Evolutionary conservation across 1,284 basidiomycete species (phyloP).

Genomic region (Somion occarium): DNA sequence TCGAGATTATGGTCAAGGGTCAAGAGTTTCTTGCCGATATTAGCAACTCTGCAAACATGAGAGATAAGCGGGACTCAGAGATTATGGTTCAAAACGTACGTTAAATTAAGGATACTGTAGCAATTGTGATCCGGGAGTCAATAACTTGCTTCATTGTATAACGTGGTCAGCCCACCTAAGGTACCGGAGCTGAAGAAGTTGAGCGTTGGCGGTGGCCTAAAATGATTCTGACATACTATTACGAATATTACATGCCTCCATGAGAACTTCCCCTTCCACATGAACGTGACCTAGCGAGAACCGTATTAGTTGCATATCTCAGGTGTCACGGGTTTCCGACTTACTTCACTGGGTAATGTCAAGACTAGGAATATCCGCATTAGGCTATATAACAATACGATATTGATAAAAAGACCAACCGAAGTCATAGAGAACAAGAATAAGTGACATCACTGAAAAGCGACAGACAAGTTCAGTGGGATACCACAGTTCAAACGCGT

Average conservation of each 20-base stretch:
- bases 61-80: neutral
- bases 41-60: no score
- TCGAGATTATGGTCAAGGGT: neutral
- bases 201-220: neutral
- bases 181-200: neutral
- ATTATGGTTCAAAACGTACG: neutral
- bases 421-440: neutral
- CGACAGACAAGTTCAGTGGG: neutral
- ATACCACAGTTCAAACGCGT: neutral
- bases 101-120: constrained; percentile 1
- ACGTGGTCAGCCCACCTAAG: neutral
- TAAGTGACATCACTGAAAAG: neutral
- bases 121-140: neutral
- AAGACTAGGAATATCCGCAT: neutral
- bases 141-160: neutral
- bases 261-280: neutral
- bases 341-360: neutral
- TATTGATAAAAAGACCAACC: neutral
- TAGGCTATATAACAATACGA: neutral
- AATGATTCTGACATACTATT: neutral
- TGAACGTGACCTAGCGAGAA: neutral
- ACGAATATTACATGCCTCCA: neutral
- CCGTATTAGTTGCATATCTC: neutral
- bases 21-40: no score
- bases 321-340: neutral